A percentile compares a stretch with the other conserved stretches of the same genome.
These are phyloP conservation scores for Holtermannia corniformis DNA, from an alignment of 768 basidiomycete species.

Conservation along the genomic window DNA sequence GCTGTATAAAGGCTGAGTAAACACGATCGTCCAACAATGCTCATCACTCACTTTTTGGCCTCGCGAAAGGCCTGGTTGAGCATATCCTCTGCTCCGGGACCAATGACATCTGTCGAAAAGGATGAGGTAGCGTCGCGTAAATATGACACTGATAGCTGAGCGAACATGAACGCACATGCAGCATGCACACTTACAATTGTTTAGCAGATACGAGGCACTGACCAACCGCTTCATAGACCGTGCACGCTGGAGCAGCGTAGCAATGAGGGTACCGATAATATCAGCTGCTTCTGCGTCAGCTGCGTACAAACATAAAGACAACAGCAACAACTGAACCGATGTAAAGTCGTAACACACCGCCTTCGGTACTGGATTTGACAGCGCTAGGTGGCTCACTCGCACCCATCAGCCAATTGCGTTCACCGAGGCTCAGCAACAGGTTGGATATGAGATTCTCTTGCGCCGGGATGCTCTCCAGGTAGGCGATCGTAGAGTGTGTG, in stretches of 20 bases:
- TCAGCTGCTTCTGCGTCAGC: no score
- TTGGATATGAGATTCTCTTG: constrained; percentile 26
- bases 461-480: constrained; percentile 29
- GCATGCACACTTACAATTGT: constrained; percentile 26
- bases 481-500: constrained; percentile 33
- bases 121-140: constrained; percentile 35
- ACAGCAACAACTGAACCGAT: constrained; percentile 14
- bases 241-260: constrained; percentile 17
- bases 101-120: constrained; percentile 31
- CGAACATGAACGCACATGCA: not conserved
- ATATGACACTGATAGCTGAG: constrained; percentile 27
- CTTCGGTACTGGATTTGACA: constrained; percentile 19
- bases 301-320: no score
- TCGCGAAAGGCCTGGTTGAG: constrained; percentile 36
- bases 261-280: constrained; percentile 22
- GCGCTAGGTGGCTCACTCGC: constrained; percentile 25
- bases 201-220: constrained; percentile 31
- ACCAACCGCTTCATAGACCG: constrained; percentile 24
- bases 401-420: constrained; percentile 42
- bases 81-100: constrained; percentile 35
- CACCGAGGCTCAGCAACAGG: constrained; percentile 27
- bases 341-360: constrained; percentile 32
- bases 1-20: constrained; percentile 11
- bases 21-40: not conserved
- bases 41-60: constrained; percentile 22